Evolutionary conservation across 2,329 filamentous ascomycete genomes (phyloP).

Genomic region (Trichoderma sp.): DNA sequence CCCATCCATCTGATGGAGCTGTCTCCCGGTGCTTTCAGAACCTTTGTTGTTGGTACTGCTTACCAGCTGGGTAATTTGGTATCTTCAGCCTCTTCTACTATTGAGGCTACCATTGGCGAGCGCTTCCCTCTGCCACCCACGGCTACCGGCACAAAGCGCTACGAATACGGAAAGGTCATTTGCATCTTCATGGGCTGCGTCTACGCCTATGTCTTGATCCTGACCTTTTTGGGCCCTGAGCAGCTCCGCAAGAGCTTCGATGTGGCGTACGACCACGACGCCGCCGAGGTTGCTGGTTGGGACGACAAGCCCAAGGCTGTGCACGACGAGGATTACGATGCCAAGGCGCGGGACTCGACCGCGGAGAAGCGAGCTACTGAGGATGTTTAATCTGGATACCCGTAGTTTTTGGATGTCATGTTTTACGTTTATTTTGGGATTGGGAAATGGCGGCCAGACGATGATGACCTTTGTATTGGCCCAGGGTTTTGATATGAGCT

Average conservation of each 20-base stretch:
- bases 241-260: conserved; percentile 51
- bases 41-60: conserved; percentile 69
- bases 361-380: conserved; percentile 10
- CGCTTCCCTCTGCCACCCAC: conserved; percentile 65
- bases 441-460: background rate
- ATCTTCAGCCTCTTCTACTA: conserved; percentile 66
- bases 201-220: conserved; percentile 58
- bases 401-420: background rate
- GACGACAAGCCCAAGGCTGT: conserved; percentile 25
- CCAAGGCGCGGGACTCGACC: background rate
- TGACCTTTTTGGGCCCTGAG: conserved; percentile 63
- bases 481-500: background rate
- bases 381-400: conserved; percentile 15
- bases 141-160: conserved; percentile 48
- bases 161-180: conserved; percentile 79
- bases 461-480: background rate
- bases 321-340: conserved; percentile 11
- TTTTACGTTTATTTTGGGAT: background rate
- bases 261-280: conserved; percentile 44
- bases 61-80: conserved; percentile 78
- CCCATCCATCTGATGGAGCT: conserved; percentile 77
- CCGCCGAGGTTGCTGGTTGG: conserved; percentile 44
- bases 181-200: conserved; percentile 90
- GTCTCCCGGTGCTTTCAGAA: conserved; percentile 67
- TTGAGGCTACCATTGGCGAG: conserved; percentile 73